phyloP scores from a whole-genome alignment of 768 basidiomycete species.

The Boletus reticuloceps region DNA sequence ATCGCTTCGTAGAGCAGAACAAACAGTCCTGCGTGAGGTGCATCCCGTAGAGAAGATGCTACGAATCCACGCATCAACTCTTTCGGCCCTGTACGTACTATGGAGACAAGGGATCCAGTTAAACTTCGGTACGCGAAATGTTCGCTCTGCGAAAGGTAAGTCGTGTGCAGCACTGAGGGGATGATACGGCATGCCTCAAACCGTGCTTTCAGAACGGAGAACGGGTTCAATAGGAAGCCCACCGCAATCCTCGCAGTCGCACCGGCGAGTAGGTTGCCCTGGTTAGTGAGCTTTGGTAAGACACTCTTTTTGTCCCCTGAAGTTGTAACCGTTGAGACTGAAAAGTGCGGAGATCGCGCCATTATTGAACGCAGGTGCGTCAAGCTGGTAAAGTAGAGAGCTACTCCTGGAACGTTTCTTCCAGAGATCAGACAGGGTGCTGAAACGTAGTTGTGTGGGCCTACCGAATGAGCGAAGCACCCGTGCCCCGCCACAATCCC shows the following conservation, averaged over 20 bases:
- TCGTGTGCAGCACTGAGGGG: not conserved
- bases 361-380: constrained; percentile 78
- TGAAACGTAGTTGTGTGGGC: constrained; percentile 1
- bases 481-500: constrained; percentile 89
- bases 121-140: constrained; percentile 70
- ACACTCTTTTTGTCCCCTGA: constrained; percentile 42
- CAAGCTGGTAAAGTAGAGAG: constrained; percentile 85
- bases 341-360: constrained; percentile 71
- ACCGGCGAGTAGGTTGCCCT: constrained; percentile 85
- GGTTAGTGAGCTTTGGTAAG: constrained; percentile 65
- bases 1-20: constrained; percentile 85
- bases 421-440: not conserved
- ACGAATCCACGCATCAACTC: constrained; percentile 84
- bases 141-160: constrained; percentile 55
- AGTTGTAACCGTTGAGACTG: constrained; percentile 25
- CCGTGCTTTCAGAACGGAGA: constrained; percentile 88
- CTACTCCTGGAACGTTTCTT: constrained; percentile 92
- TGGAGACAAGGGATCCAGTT: constrained; percentile 52
- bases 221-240: constrained; percentile 84
- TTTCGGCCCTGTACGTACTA: constrained; percentile 68
- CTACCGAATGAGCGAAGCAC: constrained; percentile 73
- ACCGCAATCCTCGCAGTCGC: constrained; percentile 78
- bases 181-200: constrained; percentile 67
- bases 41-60: constrained; percentile 89
- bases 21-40: constrained; percentile 91